These are phyloP conservation scores for Plasmodium gaboni DNA, from an alignment of 169 alveolate genomes.

Conservation along the genomic window DNA sequence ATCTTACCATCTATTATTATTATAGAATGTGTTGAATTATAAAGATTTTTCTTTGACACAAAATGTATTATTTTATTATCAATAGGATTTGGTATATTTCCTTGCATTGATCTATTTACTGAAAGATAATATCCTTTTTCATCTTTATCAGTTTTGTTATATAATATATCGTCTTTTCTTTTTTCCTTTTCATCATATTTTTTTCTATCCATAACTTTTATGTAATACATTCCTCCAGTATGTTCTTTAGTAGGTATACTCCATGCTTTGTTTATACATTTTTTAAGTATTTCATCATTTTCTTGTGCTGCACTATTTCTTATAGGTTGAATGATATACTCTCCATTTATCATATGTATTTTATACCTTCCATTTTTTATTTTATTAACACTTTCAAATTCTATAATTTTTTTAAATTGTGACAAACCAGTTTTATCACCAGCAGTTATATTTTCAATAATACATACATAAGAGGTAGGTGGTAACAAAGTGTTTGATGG, in stretches of 20 bases:
- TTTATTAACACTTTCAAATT: no score
- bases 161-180: background rate
- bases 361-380: no score
- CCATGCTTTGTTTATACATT: constrained; percentile 50
- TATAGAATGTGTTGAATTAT: background rate
- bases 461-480: no score
- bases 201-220: constrained; percentile 4
- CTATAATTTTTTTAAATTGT: background rate
- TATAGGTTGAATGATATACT: no score
- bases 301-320: no score
- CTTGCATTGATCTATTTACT: background rate
- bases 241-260: background rate
- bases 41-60: background rate
- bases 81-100: background rate
- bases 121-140: constrained; percentile 4
- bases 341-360: no score
- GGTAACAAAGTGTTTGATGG: no score
- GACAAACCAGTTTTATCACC: background rate
- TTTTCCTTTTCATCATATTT: background rate
- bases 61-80: background rate
- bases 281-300: background rate
- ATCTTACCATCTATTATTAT: background rate
- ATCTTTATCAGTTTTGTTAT: background rate
- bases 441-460: no score
- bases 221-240: background rate